Conservation (phyloP, 2,329 filamentous ascomycete genomes). For the Cryphonectria japonica region DNA sequence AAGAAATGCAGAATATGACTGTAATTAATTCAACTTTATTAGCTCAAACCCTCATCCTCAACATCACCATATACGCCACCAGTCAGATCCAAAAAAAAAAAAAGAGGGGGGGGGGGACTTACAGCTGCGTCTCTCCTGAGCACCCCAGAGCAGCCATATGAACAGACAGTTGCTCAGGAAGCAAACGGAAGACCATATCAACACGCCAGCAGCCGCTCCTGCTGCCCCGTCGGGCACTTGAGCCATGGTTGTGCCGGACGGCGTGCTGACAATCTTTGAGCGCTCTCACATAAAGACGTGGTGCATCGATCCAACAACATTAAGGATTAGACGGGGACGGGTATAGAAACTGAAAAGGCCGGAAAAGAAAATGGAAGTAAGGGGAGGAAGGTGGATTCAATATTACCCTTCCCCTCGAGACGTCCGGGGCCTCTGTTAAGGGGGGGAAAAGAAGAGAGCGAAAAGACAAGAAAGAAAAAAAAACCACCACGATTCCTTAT, state of each 20-base stretch:
- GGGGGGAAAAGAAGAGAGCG: too few species aligned
- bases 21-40: not conserved
- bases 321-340: not conserved
- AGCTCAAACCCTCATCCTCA: not conserved
- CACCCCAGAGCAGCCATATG: conserved; percentile 27
- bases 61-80: not conserved
- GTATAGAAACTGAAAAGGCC: not conserved
- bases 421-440: not conserved
- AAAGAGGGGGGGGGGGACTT: not conserved
- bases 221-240: conserved; percentile 25
- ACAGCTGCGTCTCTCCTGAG: conserved; percentile 28
- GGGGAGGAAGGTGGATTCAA: not conserved
- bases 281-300: not conserved
- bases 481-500: not conserved
- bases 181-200: conserved; percentile 16
- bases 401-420: not conserved
- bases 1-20: conserved; percentile 23
- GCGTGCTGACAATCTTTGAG: too few species aligned
- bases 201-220: conserved; percentile 20
- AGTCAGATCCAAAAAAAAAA: not conserved
- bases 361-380: not conserved
- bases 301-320: not conserved
- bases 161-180: conserved; percentile 19
- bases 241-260: conserved; percentile 17
- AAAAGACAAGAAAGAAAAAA: not conserved